These are phyloP conservation scores for Fusarium nanum DNA, from an alignment of 2,329 filamentous ascomycete genomes.

Conservation along the genomic window DNA sequence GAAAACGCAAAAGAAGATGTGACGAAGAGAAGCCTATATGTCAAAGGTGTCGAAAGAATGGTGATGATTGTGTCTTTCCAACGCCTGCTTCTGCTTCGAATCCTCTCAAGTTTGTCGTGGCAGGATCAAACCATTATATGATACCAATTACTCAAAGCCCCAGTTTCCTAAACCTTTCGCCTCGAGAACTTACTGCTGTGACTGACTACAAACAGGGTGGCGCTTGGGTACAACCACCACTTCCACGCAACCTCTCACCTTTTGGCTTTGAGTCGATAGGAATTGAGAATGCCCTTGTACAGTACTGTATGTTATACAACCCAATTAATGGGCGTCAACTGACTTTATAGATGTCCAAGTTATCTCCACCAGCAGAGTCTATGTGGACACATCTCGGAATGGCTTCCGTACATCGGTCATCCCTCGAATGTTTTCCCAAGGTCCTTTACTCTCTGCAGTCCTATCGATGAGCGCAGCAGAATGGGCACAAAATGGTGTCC, in stretches of 20 bases:
- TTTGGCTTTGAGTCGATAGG: conserved; percentile 15
- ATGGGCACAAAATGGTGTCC: conserved; percentile 35
- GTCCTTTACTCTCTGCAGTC: conserved; percentile 36
- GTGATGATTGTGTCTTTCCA: conserved; percentile 38
- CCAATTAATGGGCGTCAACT: not conserved
- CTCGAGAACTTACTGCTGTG: conserved; percentile 27
- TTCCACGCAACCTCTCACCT: conserved; percentile 22
- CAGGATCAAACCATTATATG: conserved; percentile 30
- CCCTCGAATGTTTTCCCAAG: conserved; percentile 33
- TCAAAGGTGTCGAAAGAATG: conserved; percentile 23
- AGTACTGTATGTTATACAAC: conserved; percentile 36
- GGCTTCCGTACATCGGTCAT: conserved; percentile 41
- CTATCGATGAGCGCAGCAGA: conserved; percentile 43
- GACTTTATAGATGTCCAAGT: conserved; percentile 37
- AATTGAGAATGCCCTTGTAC: conserved; percentile 36
- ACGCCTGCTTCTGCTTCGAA: conserved; percentile 30
- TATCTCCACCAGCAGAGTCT: conserved; percentile 41
- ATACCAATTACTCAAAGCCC: conserved; percentile 12
- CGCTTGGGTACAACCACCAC: not conserved
- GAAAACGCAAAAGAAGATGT: conserved; percentile 63
- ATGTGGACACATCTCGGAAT: conserved; percentile 40
- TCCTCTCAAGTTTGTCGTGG: conserved; percentile 39
- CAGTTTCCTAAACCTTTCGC: conserved; percentile 37
- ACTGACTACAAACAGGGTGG: not conserved
- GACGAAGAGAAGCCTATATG: conserved; percentile 49